These are phyloP conservation scores for Desmodesmus armatus DNA, from an alignment of 139 green algal species.

Conservation along the genomic window DNA sequence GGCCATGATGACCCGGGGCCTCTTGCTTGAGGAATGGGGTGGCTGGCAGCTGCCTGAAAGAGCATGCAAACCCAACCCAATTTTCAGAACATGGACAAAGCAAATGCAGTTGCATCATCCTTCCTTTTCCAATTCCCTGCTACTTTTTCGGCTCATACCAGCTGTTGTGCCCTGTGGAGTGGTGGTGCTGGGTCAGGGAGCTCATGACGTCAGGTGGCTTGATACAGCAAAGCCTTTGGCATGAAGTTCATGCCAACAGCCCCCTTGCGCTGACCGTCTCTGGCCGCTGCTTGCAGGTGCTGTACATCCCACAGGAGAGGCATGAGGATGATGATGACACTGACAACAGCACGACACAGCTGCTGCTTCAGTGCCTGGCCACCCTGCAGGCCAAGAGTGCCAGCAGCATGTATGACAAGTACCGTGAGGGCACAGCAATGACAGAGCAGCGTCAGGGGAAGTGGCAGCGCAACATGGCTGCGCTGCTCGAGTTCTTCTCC, in stretches of 20 bases:
- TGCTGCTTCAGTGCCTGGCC: neutral
- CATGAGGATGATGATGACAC: too few relatives aligned
- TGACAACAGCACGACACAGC: neutral
- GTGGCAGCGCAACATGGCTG: conserved; percentile 37
- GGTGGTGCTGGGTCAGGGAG: too few relatives aligned
- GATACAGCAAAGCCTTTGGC: too few relatives aligned
- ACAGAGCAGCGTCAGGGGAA: conserved; percentile 31
- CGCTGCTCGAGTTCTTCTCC: conserved; percentile 51
- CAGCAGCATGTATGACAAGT: neutral
- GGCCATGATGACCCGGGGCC: neutral
- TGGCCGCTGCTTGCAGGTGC: conserved; percentile 43
- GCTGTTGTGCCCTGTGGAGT: neutral
- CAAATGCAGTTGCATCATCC: too few relatives aligned
- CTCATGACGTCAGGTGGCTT: too few relatives aligned
- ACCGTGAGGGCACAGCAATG: too few relatives aligned
- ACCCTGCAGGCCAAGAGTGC: neutral
- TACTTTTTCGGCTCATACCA: too few relatives aligned
- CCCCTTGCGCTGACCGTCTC: too few relatives aligned
- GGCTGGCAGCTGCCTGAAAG: neutral
- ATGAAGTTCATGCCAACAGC: neutral
- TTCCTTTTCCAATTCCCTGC: too few relatives aligned
- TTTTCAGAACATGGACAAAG: neutral
- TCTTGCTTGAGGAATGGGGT: too few relatives aligned
- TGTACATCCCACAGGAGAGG: conserved; percentile 20
- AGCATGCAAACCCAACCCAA: too few relatives aligned